Percentiles rank a stretch among this genome's conserved stretches.
Evolutionary conservation across 371 early-diverging fungal species (phyloP).

Genomic region (Mucor piriformis): DNA sequence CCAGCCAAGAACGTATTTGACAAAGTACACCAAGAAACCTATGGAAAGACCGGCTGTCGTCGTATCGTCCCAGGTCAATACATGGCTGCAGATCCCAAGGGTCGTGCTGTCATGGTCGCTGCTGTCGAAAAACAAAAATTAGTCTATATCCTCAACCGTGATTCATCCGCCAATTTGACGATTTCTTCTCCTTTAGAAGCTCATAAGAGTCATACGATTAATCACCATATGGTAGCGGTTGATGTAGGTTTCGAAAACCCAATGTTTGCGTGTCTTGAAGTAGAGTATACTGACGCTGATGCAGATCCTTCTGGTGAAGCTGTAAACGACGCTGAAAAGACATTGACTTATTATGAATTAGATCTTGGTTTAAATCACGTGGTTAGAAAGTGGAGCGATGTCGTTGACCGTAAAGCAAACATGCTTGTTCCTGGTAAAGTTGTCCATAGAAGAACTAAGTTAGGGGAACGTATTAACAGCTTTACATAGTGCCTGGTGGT

Average conservation of each 20-base stretch:
- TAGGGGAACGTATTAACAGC: background rate
- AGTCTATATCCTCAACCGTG: slow-evolving; percentile 95
- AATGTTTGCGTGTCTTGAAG: slow-evolving; percentile 92
- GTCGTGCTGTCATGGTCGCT: slow-evolving; percentile 94
- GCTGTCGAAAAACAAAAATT: slow-evolving; percentile 95
- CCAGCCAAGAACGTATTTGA: slow-evolving; percentile 73
- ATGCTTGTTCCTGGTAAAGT: slow-evolving; percentile 75
- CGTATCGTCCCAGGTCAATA: slow-evolving; percentile 95
- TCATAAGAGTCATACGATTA: slow-evolving; percentile 79
- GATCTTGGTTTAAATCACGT: slow-evolving; percentile 98
- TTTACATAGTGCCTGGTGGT: slow-evolving; percentile 80
- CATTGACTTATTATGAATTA: slow-evolving; percentile 93
- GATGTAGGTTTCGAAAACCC: slow-evolving; percentile 99
- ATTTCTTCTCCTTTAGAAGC: slow-evolving; percentile 97
- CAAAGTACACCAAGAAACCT: slow-evolving; percentile 91
- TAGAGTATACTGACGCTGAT: slow-evolving; percentile 86
- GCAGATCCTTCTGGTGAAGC: slow-evolving; percentile 82
- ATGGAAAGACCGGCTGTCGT: slow-evolving; percentile 92
- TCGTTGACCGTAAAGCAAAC: slow-evolving; percentile 80
- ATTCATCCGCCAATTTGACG: slow-evolving; percentile 80
- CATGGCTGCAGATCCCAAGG: slow-evolving; percentile 94
- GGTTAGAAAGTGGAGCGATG: slow-evolving; percentile 90
- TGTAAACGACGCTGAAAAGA: slow-evolving; percentile 74
- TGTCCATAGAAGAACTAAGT: background rate
- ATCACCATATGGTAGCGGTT: slow-evolving; percentile 81